Base-by-base conservation (phyloP, 495 filamentous ascomycete species). In the Ramalina peruviana region DNA sequence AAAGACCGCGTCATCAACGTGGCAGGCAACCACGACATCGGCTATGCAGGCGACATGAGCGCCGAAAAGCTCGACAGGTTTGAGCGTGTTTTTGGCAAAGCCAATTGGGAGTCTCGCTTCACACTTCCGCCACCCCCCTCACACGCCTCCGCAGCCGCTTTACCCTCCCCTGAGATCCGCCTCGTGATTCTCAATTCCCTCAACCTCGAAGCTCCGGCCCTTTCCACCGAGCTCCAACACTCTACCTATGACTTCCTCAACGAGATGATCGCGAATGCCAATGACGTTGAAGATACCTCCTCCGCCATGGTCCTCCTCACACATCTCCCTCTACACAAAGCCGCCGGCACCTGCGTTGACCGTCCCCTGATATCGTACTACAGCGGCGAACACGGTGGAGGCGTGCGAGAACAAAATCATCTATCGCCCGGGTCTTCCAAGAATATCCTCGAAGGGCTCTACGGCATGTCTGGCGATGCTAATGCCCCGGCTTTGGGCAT, bases 21-120 rank as follows among this genome's bases (percentile, higher is more conserved):
- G 11, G 86, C 81, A 0, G 92, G 92, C 0, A 98, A 98, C 61
- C 92, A 98, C 58, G 92, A 98, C 63, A 80, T 97, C 48, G 92
- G 92, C 25, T 98, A 98, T 58, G 85, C 90, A 0, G 92, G 92
- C 0, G 92, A 98, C 63, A 72, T 94, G 50, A 84, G 79, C 47
- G 63, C 69, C 33, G 67, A 78, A 26, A 76, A 87, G 11, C 73
- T 93, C 39, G 68, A 77, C 30, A 74, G 92, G 7, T 98, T 94
- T 62, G 86, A 92, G 67, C 62, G 70, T 9, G 75, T 74, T 15
- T 98, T 95, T 60, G 92, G 92, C 23, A 83, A 76, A 48, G 73
- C 81, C 19, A 92, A 96, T 62, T 97, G 92, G 78, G 86, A 88
- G 55, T 72, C 89, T 7, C 70, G 76, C 21, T 93, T 95, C 62